Percentiles rank a stretch among this genome's conserved stretches.
Evolutionary conservation across 2,329 filamentous ascomycete genomes (phyloP).

Genomic region (Hypoxylon sp.): DNA sequence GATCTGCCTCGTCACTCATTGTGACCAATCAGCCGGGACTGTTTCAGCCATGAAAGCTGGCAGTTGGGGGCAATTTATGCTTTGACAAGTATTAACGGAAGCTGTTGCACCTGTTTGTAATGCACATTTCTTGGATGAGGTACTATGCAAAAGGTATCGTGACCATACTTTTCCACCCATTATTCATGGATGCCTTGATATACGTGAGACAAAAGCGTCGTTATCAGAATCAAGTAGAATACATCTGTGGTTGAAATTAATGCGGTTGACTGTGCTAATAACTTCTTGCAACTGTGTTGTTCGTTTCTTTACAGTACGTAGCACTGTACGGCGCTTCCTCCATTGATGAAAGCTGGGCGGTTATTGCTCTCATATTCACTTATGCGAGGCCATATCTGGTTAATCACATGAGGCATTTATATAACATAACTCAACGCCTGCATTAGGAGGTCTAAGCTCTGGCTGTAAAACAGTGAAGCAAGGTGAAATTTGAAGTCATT

Average conservation of each 20-base stretch:
- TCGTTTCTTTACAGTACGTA: neutral
- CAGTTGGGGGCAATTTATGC: slow-evolving; percentile 12
- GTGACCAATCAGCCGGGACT: slow-evolving; percentile 24
- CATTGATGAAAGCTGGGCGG: neutral
- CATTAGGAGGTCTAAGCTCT: too few species aligned
- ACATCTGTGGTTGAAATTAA: neutral
- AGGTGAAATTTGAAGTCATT: too few species aligned
- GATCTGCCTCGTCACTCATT: slow-evolving; percentile 21
- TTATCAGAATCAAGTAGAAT: neutral
- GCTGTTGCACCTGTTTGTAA: neutral
- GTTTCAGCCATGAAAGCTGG: slow-evolving; percentile 9
- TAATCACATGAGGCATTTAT: neutral
- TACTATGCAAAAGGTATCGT: neutral
- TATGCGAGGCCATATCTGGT: too few species aligned
- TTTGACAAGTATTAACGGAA: neutral
- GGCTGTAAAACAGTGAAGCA: too few species aligned
- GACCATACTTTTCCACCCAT: neutral
- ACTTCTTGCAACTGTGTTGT: neutral
- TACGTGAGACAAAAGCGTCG: neutral
- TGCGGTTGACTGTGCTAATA: neutral
- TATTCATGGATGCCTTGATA: neutral
- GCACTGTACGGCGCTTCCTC: slow-evolving; percentile 11
- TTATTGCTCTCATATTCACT: too few species aligned
- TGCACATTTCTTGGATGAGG: neutral
- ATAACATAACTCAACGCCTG: neutral